These are phyloP conservation scores for Elsinoe ampelina DNA, from an alignment of 2,329 filamentous ascomycete species.

Conservation along the genomic window DNA sequence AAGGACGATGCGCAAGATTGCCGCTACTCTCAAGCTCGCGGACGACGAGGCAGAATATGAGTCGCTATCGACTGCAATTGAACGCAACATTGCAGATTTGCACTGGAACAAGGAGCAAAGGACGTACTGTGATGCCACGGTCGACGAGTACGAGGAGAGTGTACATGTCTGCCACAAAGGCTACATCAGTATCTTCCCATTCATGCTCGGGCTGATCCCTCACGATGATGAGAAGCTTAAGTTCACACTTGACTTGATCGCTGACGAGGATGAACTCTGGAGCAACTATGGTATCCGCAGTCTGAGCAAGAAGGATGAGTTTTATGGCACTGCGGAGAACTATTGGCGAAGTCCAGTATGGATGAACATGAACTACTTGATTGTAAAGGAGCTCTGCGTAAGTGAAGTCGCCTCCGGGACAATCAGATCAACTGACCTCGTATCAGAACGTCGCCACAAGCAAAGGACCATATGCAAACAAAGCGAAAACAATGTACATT, in stretches of 20 bases:
- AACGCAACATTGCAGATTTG: slow-evolving; percentile 78
- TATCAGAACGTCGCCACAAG: slow-evolving; percentile 53
- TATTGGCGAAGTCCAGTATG: slow-evolving; percentile 95
- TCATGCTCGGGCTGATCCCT: slow-evolving; percentile 71
- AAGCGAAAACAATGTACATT: slow-evolving; percentile 65
- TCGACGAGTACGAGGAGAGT: slow-evolving; percentile 91
- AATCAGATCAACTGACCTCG: not conserved
- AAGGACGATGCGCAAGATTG: slow-evolving; percentile 71
- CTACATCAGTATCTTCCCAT: slow-evolving; percentile 88
- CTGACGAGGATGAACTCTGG: slow-evolving; percentile 79
- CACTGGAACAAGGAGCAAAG: slow-evolving; percentile 79
- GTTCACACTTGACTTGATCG: slow-evolving; percentile 66
- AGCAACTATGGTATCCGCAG: slow-evolving; percentile 81
- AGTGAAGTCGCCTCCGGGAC: slow-evolving; percentile 31
- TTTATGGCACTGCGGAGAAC: slow-evolving; percentile 87
- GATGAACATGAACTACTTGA: slow-evolving; percentile 94
- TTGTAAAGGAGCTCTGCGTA: slow-evolving; percentile 67
- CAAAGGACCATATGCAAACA: slow-evolving; percentile 56
- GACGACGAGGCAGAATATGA: slow-evolving; percentile 69
- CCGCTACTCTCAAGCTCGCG: slow-evolving; percentile 59
- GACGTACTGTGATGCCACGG: slow-evolving; percentile 87
- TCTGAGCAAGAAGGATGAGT: slow-evolving; percentile 69
- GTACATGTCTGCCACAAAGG: slow-evolving; percentile 89
- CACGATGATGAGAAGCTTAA: slow-evolving; percentile 66
- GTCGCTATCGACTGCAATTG: slow-evolving; percentile 65